phyloP scores from a whole-genome alignment of 1,284 basidiomycete species.

The Cryptococcus sp. region DNA sequence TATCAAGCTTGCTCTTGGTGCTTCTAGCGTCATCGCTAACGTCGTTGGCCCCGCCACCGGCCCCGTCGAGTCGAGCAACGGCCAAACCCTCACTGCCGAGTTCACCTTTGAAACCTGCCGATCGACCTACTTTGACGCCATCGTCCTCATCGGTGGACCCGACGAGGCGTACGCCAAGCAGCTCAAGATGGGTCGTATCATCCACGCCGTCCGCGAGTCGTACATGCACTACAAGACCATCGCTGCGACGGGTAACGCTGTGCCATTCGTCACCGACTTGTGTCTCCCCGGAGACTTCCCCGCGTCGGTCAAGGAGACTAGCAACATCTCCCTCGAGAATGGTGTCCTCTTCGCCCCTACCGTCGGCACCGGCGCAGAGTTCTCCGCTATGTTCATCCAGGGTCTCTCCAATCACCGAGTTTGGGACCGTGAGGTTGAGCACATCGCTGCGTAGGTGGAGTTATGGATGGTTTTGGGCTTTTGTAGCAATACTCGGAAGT shows the following conservation, averaged over 20 bases:
- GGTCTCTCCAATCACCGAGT: conserved; percentile 48
- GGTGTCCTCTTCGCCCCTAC: conserved; percentile 50
- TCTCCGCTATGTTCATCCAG: conserved; percentile 45
- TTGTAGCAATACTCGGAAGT: background rate
- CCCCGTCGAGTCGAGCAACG: conserved; percentile 57
- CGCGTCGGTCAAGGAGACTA: conserved; percentile 25
- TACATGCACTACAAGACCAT: conserved; percentile 78
- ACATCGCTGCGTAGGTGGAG: conserved; percentile 44
- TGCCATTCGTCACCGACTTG: conserved; percentile 40
- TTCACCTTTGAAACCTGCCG: conserved; percentile 64
- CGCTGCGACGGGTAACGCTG: conserved; percentile 63
- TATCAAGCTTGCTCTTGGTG: conserved; percentile 60
- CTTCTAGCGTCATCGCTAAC: conserved; percentile 62
- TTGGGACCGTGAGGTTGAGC: conserved; percentile 49
- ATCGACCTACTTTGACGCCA: conserved; percentile 75
- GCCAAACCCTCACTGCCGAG: conserved; percentile 31
- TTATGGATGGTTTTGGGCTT: background rate
- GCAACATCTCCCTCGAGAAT: conserved; percentile 37
- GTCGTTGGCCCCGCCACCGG: conserved; percentile 70
- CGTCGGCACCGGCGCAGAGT: conserved; percentile 46
- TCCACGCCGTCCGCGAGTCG: conserved; percentile 70
- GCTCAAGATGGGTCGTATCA: conserved; percentile 53
- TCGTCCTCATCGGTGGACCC: conserved; percentile 68
- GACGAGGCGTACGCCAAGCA: conserved; percentile 58
- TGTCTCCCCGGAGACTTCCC: conserved; percentile 46